Evolutionary conservation across 768 basidiomycete genomes (phyloP).

Genomic region (Clavaria fumosa): DNA sequence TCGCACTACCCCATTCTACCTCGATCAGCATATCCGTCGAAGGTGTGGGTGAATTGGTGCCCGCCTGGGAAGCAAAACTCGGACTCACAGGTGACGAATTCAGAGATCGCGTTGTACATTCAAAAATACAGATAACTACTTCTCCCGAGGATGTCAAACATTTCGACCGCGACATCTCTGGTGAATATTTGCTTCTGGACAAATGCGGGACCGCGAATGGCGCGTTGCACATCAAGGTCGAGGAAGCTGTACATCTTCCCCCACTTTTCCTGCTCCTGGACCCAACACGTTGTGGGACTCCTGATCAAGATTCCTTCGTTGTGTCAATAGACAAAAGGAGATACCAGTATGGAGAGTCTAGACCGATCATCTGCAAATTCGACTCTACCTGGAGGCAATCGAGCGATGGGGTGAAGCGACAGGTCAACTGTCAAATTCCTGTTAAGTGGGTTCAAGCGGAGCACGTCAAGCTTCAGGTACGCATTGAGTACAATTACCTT

Average conservation of each 20-base stretch:
- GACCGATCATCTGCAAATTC: constrained; percentile 63
- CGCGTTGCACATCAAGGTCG: constrained; percentile 56
- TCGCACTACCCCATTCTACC: constrained; percentile 52
- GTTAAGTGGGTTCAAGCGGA: constrained; percentile 45
- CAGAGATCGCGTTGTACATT: constrained; percentile 51
- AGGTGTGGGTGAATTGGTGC: constrained; percentile 53
- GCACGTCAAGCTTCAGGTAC: constrained; percentile 38
- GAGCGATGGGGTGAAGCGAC: constrained; percentile 29
- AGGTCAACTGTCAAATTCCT: constrained; percentile 43
- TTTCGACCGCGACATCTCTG: constrained; percentile 73
- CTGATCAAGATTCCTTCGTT: constrained; percentile 59
- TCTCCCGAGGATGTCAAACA: constrained; percentile 26
- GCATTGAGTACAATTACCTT: constrained; percentile 8
- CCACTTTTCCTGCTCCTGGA: constrained; percentile 76
- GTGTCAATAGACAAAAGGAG: constrained; percentile 70
- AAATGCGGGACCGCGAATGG: constrained; percentile 83
- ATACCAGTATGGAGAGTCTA: constrained; percentile 66
- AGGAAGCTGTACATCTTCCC: constrained; percentile 34
- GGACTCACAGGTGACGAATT: constrained; percentile 54
- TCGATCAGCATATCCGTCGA: constrained; percentile 45
- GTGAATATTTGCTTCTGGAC: constrained; percentile 62
- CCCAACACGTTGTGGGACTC: constrained; percentile 64
- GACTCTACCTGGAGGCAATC: constrained; percentile 70
- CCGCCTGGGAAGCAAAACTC: constrained; percentile 74
- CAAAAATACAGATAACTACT: constrained; percentile 49